Base-by-base conservation (phyloP, 257 asterid genomes). In the Perilla frutescens region DNA sequence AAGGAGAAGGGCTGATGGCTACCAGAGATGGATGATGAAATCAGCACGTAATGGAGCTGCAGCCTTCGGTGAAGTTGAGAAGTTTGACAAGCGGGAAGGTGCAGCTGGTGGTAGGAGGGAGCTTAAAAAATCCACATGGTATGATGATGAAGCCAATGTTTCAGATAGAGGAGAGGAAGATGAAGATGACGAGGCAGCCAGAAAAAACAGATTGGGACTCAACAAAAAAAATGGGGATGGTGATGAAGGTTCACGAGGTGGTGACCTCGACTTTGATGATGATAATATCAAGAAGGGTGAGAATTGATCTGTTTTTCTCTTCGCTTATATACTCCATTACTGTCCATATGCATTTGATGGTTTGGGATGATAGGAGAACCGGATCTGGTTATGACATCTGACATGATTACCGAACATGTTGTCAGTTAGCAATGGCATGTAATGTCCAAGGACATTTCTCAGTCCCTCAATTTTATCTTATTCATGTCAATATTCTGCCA, bases 1-100 rank as follows among this genome's bases (percentile, higher is more conserved):
- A 81, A 86, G 99, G 84, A 95, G 87, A 87, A 95, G 96, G 59
- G 99, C 99, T 57, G 99, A 95, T 84, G 99, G 99, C 71, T 95
- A 95, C 80, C 79, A 92, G 76, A 85, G 99, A 82, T 95, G 99
- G 99, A 95, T 90, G 98, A 92, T 95, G 98, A 95, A 95, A 84
- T 96, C 90, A 26, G 98, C 98, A 75, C 88, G 82, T 62, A 87
- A 87, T 80, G 99, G 99, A 74, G 80, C 99, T 74, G 97, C 99
- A 41, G 93, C 97, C 64, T 95, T 95, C 69, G 98, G 99, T 76
- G 98, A 95, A 81, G 91, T 82, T 69, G 98, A 90, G 68, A 92
- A 80, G 72, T 71, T 75, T 72, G 97, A 93, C 82, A 96, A 86
- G 73, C 80, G 73, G 77, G 97, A 95, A 82, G 76, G 81, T 82